phyloP scores from a whole-genome alignment of 148 eudicot species.

The Simmondsia chinensis region DNA sequence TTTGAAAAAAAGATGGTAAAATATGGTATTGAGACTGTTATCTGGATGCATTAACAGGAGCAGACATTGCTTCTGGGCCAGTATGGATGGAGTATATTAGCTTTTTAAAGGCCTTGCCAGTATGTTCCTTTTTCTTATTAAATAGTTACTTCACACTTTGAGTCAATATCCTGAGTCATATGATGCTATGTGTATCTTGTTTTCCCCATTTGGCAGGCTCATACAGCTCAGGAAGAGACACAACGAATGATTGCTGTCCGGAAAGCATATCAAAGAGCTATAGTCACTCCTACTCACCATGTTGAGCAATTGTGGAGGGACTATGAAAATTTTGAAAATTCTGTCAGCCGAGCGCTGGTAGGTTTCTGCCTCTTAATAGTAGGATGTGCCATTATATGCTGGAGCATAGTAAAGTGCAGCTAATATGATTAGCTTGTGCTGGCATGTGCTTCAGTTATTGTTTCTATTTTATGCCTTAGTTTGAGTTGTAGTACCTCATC shows the following conservation, averaged over 20 bases:
- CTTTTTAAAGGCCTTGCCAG: constrained; percentile 75
- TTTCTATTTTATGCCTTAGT: too few species aligned
- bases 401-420: too few species aligned
- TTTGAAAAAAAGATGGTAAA: not conserved
- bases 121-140: constrained; percentile 33
- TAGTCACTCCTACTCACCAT: constrained; percentile 85
- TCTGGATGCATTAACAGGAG: constrained; percentile 40
- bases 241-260: constrained; percentile 81
- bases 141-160: too few species aligned
- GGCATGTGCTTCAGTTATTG: too few species aligned
- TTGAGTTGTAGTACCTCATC: too few species aligned
- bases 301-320: constrained; percentile 97
- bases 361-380: constrained; percentile 5
- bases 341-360: constrained; percentile 96
- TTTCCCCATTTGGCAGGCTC: constrained; percentile 62
- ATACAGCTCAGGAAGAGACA: constrained; percentile 77
- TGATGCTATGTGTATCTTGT: constrained; percentile 1
- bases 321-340: constrained; percentile 92
- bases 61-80: constrained; percentile 89
- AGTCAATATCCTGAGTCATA: not conserved
- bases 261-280: constrained; percentile 82
- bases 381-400: too few species aligned
- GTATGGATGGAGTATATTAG: constrained; percentile 95
- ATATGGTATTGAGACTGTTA: not conserved
- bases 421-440: too few species aligned